phyloP scores from a whole-genome alignment of 768 basidiomycete species.

The Royoungia palumana region DNA sequence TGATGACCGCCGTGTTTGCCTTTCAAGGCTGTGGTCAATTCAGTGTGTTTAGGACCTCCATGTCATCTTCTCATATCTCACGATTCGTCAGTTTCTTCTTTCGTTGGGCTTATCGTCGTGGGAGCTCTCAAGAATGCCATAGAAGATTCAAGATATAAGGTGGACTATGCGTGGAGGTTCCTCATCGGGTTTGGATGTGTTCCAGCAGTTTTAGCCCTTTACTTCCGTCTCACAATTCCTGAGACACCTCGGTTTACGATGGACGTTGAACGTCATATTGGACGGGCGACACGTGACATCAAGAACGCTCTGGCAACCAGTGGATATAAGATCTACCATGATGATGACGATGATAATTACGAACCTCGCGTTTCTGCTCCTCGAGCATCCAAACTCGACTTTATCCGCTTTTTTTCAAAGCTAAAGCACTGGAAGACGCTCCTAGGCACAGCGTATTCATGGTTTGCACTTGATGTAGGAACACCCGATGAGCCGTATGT shows the following conservation, averaged over 20 bases:
- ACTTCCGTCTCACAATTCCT: constrained; percentile 87
- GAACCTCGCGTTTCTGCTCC: constrained; percentile 57
- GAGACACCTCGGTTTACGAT: constrained; percentile 69
- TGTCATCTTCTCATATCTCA: background rate
- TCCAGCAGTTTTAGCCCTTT: constrained; percentile 73
- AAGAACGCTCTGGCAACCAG: constrained; percentile 46
- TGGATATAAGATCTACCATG: constrained; percentile 38
- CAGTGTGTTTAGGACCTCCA: constrained; percentile 35
- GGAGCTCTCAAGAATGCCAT: constrained; percentile 59
- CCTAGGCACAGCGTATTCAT: constrained; percentile 71
- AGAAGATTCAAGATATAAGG: constrained; percentile 36
- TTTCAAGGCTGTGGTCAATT: constrained; percentile 87
- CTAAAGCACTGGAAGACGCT: constrained; percentile 76
- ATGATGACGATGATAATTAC: constrained; percentile 47
- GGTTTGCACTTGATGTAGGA: constrained; percentile 82
- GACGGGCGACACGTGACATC: constrained; percentile 69
- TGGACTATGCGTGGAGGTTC: constrained; percentile 80
- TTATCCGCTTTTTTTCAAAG: constrained; percentile 58
- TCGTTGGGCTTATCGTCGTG: constrained; percentile 61
- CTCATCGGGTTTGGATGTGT: constrained; percentile 83
- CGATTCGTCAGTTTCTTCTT: constrained; percentile 46
- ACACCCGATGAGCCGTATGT: constrained; percentile 26
- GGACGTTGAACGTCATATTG: constrained; percentile 51
- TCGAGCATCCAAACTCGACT: constrained; percentile 62
- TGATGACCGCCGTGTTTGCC: constrained; percentile 86